A percentile compares a stretch with the other conserved stretches of the same genome.
phyloP scores from a whole-genome alignment of 768 basidiomycete species.

The Amylocystis lapponica region DNA sequence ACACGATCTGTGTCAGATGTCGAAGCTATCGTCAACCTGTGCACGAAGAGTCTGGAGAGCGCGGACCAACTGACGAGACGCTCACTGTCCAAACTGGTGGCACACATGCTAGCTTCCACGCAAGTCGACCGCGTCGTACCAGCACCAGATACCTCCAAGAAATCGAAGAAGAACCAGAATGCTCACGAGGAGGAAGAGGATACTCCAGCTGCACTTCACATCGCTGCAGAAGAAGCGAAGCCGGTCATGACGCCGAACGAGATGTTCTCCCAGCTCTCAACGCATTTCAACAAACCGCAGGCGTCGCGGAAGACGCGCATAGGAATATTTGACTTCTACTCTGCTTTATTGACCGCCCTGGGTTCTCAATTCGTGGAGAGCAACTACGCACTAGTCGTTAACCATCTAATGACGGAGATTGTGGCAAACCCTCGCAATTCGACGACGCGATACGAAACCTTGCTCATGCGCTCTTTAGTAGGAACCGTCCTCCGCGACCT shows the following conservation, averaged over 20 bases:
- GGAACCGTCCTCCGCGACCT: conserved; percentile 79
- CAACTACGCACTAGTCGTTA: conserved; percentile 75
- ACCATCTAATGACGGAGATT: conserved; percentile 76
- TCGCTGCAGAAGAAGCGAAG: conserved; percentile 44
- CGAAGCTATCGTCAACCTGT: conserved; percentile 64
- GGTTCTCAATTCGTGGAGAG: conserved; percentile 75
- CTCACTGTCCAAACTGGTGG: conserved; percentile 72
- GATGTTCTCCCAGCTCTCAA: conserved; percentile 79
- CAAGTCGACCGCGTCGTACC: conserved; percentile 59
- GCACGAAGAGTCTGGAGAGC: conserved; percentile 69
- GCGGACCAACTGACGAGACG: conserved; percentile 83
- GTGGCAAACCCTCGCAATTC: conserved; percentile 53
- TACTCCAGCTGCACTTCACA: conserved; percentile 36
- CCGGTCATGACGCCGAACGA: conserved; percentile 70
- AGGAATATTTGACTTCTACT: conserved; percentile 87
- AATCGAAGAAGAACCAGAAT: conserved; percentile 46
- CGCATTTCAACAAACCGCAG: conserved; percentile 72
- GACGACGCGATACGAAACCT: conserved; percentile 62
- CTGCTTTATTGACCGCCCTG: conserved; percentile 66
- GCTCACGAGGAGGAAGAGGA: conserved; percentile 54
- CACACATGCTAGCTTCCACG: conserved; percentile 78
- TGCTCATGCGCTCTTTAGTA: conserved; percentile 68
- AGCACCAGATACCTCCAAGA: conserved; percentile 43
- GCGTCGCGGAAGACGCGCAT: conserved; percentile 67
- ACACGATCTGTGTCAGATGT: conserved; percentile 63